A percentile compares a stretch with the other conserved stretches of the same genome.
Conservation (phyloP, 2,329 filamentous ascomycete species). For the Venturiaceae sp. region DNA sequence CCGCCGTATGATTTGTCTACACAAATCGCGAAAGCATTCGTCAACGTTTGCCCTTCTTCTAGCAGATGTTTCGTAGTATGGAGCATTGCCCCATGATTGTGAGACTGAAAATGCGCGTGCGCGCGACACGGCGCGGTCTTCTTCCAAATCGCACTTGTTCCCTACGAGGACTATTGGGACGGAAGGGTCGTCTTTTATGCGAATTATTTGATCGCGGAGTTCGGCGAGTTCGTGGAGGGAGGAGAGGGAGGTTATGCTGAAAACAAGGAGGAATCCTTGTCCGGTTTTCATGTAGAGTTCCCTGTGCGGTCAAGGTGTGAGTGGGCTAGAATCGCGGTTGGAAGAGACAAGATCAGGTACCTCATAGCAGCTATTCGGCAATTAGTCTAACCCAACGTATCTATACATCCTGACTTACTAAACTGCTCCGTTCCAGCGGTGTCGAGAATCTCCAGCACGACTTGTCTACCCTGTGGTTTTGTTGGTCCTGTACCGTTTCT, state of each 20-base stretch:
- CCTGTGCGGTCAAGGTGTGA: slow-evolving; percentile 27
- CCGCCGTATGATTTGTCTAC: slow-evolving; percentile 70
- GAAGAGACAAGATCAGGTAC: slow-evolving; percentile 24
- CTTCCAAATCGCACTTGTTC: slow-evolving; percentile 85
- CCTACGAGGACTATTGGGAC: slow-evolving; percentile 84
- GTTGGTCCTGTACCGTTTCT: slow-evolving; percentile 7
- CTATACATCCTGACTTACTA: slow-evolving; percentile 47
- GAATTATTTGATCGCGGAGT: slow-evolving; percentile 79
- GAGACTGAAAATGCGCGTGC: slow-evolving; percentile 74
- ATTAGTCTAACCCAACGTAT: background rate
- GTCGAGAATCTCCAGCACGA: slow-evolving; percentile 83
- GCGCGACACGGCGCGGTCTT: slow-evolving; percentile 69
- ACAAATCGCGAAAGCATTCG: slow-evolving; percentile 79
- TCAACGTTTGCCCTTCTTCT: slow-evolving; percentile 78
- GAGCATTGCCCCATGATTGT: slow-evolving; percentile 77
- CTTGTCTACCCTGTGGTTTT: slow-evolving; percentile 62
- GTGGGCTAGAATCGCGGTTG: background rate
- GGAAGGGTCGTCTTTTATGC: slow-evolving; percentile 80
- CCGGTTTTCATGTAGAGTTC: slow-evolving; percentile 91
- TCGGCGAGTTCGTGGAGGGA: slow-evolving; percentile 75
- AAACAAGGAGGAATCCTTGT: slow-evolving; percentile 84
- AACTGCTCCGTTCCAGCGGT: slow-evolving; percentile 90
- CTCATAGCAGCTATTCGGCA: slow-evolving; percentile 42
- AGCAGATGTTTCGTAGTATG: slow-evolving; percentile 86
- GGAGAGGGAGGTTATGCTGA: slow-evolving; percentile 77